Base-by-base conservation (phyloP, 495 filamentous ascomycete species). In the Apiosordaria backusii region DNA sequence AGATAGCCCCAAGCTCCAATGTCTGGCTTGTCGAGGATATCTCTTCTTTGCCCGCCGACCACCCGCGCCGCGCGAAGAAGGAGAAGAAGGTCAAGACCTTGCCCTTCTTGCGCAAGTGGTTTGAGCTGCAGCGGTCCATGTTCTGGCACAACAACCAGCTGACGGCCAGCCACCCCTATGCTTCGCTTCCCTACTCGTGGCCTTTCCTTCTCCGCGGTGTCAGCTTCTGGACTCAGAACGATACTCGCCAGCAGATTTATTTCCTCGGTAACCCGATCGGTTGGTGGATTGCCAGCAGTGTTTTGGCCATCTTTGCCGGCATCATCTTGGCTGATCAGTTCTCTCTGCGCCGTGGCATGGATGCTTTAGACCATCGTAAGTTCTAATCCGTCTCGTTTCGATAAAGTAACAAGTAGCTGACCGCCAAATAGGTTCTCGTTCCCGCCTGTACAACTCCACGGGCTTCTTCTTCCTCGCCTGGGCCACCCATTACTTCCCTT, bases 111-210 rank as follows among this genome's bases (percentile, higher is more conserved):
- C 89, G 84, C 74, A 99, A 99, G 79, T 99, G 95, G 83, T 85
- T 97, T 66, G 96, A 99, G 81, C 85, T 99, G 63, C 95, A 99
- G 76, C 88, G 95, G 50, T 92, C 95, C 60, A 99, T 99, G 91
- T 99, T 99, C 86, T 93, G 86, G 85, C 95, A 99, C 82, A 99
- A 99, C 83, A 98, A 93, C 78, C 93, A 95, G 68, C 80, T 99
- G 75, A 99, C 95, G 45, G 94, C 91, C 79, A 96, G 91, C 73
- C 95, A 99, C 76, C 95, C 95, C 1, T 99, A 99, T 73, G 88
- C 95, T 25, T 95, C 90, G 68, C 88, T 91, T 73, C 95, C 95
- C n/a, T 91, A 93, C 80, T 90, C 95, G 72, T 99, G 95, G 95
- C 95, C 95, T 0, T 97, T 98, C 87, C 83, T 99, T 67, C 82